Conservation (phyloP, 441 rosid genomes). For the Iberis amara region DNA sequence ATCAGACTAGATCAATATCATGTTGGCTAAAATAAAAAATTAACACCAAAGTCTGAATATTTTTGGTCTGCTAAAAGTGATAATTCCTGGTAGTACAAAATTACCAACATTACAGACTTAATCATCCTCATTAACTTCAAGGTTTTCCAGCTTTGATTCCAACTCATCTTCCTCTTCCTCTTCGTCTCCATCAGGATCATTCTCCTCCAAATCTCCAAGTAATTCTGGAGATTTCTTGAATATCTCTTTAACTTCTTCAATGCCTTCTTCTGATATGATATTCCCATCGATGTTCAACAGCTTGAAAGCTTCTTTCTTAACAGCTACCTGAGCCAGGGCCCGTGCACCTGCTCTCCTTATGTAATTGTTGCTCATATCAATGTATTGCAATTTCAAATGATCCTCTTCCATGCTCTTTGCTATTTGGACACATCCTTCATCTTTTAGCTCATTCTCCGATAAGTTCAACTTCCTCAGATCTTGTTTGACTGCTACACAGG, state of each 20-base stretch:
- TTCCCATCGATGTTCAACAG: constrained; percentile 71
- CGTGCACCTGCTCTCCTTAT: constrained; percentile 70
- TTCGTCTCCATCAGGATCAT: constrained; percentile 75
- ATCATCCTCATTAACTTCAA: constrained; percentile 46
- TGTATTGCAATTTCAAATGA: constrained; percentile 49
- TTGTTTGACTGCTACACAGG: constrained; percentile 58
- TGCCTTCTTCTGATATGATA: constrained; percentile 77
- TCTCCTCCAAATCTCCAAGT: constrained; percentile 77
- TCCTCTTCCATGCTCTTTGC: constrained; percentile 62
- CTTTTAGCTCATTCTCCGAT: constrained; percentile 90
- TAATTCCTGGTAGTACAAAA: background rate
- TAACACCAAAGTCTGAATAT: no score
- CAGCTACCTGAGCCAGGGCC: constrained; percentile 54
- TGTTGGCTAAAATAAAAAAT: no score
- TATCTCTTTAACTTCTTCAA: constrained; percentile 71
- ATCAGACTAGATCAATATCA: no score
- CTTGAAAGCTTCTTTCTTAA: constrained; percentile 58
- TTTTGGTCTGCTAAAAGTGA: no score
- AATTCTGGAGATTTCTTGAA: constrained; percentile 52
- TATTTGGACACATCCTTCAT: constrained; percentile 65
- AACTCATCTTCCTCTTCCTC: constrained; percentile 53
- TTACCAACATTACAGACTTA: constrained; percentile 11
- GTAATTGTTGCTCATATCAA: constrained; percentile 60
- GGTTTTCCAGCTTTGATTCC: constrained; percentile 67
- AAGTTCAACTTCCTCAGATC: constrained; percentile 63